Percentiles rank a stretch among this genome's conserved stretches.
Conservation (phyloP, 2,329 filamentous ascomycete species). For the Periconia sp. region DNA sequence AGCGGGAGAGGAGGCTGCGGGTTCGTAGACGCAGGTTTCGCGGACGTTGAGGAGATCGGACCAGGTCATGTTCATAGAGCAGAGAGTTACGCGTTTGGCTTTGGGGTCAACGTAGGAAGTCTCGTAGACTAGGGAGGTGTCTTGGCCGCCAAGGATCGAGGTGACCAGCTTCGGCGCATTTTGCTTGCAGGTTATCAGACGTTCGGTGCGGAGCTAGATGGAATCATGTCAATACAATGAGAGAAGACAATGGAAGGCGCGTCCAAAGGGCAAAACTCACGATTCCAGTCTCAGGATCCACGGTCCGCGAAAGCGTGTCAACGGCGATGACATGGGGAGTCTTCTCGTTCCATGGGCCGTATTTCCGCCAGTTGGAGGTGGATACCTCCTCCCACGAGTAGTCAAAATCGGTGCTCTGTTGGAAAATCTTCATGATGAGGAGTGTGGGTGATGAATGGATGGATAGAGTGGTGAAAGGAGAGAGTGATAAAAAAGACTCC, state of each 20-base stretch:
- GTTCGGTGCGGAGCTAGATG: constrained; percentile 68
- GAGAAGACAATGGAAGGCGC: neutral
- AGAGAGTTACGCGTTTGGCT: constrained; percentile 90
- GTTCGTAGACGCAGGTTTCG: constrained; percentile 88
- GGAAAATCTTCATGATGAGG: constrained; percentile 85
- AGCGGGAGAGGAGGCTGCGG: constrained; percentile 51
- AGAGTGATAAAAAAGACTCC: constrained; percentile 11
- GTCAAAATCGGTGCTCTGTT: constrained; percentile 84
- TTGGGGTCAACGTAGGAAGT: constrained; percentile 89
- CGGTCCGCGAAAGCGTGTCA: constrained; percentile 78
- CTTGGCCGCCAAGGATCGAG: constrained; percentile 74
- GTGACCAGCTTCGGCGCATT: constrained; percentile 79
- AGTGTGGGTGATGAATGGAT: neutral
- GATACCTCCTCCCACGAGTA: constrained; percentile 99
- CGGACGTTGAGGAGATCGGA: constrained; percentile 87
- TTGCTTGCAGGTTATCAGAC: constrained; percentile 65
- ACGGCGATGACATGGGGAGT: constrained; percentile 95
- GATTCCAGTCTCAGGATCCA: constrained; percentile 67
- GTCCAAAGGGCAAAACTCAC: constrained; percentile 48
- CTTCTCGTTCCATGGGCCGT: constrained; percentile 98
- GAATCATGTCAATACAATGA: constrained; percentile 5
- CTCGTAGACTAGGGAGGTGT: constrained; percentile 90
- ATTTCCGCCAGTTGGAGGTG: constrained; percentile 97
- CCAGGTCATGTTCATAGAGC: constrained; percentile 91
- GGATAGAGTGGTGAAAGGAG: constrained; percentile 12